A percentile compares a stretch with the other conserved stretches of the same genome.
Evolutionary conservation across 192 early-diverging fungal genomes (phyloP).

Genomic region (Haplosporangium gracile): DNA sequence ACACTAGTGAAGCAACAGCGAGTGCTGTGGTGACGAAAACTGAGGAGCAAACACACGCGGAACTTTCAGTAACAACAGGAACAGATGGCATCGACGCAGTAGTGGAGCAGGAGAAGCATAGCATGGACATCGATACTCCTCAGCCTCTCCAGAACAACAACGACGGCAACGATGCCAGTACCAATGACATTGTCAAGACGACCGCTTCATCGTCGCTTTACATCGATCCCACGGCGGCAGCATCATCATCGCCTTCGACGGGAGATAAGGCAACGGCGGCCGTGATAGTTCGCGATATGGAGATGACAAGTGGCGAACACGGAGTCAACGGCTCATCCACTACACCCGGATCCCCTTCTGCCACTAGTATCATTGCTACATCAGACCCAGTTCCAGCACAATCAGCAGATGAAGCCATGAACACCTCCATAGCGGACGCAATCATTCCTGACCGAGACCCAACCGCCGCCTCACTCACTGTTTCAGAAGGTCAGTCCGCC

Average conservation of each 20-base stretch:
- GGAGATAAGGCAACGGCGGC: neutral
- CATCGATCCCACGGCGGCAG: neutral
- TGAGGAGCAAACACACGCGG: neutral
- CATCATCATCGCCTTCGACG: neutral
- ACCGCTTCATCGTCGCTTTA: neutral
- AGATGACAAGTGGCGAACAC: neutral
- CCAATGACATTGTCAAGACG: neutral
- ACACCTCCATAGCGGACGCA: neutral
- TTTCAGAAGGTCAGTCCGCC: neutral
- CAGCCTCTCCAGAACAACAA: neutral
- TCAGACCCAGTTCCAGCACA: neutral
- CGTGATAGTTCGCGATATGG: neutral
- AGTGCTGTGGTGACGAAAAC: neutral
- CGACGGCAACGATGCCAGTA: neutral
- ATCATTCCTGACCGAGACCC: neutral
- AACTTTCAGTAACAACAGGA: neutral
- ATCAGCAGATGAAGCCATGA: neutral
- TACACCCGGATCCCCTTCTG: neutral
- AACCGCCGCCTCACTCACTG: neutral
- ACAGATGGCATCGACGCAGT: neutral
- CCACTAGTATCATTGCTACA: neutral
- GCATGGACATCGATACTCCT: neutral
- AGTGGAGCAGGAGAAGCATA: neutral
- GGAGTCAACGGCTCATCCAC: neutral
- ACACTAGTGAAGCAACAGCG: neutral